phyloP scores from a whole-genome alignment of 106 monocot species.

The Alisma plantagoaquatica region DNA sequence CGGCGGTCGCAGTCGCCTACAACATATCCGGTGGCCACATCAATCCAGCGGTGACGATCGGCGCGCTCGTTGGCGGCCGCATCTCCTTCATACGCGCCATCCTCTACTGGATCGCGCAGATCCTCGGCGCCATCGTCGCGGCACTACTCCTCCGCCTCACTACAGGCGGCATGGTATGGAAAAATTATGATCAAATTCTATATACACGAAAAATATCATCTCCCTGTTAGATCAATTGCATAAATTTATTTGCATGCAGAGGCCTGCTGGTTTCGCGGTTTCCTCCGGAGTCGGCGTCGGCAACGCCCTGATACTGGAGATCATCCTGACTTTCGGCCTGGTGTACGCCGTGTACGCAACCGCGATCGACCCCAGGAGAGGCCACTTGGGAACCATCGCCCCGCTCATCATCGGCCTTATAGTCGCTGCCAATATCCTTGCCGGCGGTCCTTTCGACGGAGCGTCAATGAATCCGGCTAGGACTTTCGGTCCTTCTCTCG shows the following conservation, averaged over 20 bases:
- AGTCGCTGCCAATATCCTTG: constrained; percentile 68
- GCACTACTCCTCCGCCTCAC: constrained; percentile 23
- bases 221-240: too few relatives aligned
- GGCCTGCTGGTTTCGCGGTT: constrained; percentile 39
- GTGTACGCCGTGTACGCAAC: constrained; percentile 68
- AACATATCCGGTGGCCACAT: constrained; percentile 25
- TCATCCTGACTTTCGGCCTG: constrained; percentile 69
- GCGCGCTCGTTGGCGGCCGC: constrained; percentile 14
- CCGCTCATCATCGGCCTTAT: constrained; percentile 70
- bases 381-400: constrained; percentile 46
- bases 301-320: constrained; percentile 56
- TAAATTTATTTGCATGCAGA: constrained; percentile 29
- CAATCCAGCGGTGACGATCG: constrained; percentile 26
- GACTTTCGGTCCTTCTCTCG: constrained; percentile 67
- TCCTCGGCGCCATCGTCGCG: constrained; percentile 21
- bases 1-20: constrained; percentile 9
- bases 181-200: too few relatives aligned
- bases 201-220: too few relatives aligned
- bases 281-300: constrained; percentile 35
- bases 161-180: constrained; percentile 19
- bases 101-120: constrained; percentile 25
- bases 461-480: constrained; percentile 90
- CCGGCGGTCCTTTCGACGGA: constrained; percentile 77
- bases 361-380: constrained; percentile 72
- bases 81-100: constrained; percentile 17